Evolutionary conservation across 2,329 filamentous ascomycete genomes (phyloP).

Genomic region (Rosellinia necatrix): DNA sequence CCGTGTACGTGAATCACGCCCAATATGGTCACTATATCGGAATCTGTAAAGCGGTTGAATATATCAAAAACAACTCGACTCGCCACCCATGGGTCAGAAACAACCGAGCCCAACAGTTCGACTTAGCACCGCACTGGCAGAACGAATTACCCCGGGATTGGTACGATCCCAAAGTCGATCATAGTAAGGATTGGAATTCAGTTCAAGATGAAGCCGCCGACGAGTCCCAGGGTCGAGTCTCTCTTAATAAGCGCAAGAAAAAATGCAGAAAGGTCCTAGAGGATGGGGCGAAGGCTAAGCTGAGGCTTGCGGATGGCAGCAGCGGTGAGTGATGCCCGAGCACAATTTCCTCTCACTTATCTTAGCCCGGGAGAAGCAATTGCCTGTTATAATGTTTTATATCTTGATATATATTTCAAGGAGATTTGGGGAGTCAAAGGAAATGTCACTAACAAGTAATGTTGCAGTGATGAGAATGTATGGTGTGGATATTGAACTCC

Average conservation of each 20-base stretch:
- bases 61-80: conserved; percentile 35
- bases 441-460: conserved; percentile 29
- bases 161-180: conserved; percentile 1
- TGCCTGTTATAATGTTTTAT: not conserved
- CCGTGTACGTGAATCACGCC: conserved; percentile 22
- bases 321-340: conserved; percentile 15
- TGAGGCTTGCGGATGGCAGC: conserved; percentile 6
- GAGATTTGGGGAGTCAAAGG: conserved; percentile 12
- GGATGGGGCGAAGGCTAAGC: too few relatives aligned
- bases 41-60: conserved; percentile 28
- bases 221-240: not conserved
- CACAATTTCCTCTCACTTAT: not conserved
- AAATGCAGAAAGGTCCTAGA: too few relatives aligned
- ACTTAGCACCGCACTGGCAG: not conserved
- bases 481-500: conserved; percentile 54
- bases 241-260: not conserved
- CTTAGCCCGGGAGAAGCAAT: not conserved
- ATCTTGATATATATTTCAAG: not conserved
- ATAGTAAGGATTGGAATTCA: not conserved
- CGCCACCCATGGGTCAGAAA: conserved; percentile 36
- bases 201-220: conserved; percentile 8
- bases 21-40: conserved; percentile 36
- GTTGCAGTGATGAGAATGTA: conserved; percentile 53
- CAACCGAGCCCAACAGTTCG: conserved; percentile 21
- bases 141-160: not conserved